These are phyloP conservation scores for Tuber magnatum DNA, from an alignment of 495 filamentous ascomycete genomes.

Conservation along the genomic window DNA sequence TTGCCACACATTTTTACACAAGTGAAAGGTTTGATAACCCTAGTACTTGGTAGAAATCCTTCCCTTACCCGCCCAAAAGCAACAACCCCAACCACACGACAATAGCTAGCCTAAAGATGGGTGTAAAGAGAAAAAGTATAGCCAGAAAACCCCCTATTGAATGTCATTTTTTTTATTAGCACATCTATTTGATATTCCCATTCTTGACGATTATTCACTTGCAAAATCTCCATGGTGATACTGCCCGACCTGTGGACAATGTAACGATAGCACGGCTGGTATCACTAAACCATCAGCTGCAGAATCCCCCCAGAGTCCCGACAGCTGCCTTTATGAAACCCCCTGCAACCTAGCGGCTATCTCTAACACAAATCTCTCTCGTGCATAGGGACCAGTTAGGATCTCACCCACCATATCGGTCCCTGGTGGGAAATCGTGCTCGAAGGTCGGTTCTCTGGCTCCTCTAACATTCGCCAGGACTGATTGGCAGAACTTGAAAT, in stretches of 20 bases:
- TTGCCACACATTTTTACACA: no score
- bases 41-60: background rate
- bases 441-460: background rate
- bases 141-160: background rate
- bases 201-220: background rate
- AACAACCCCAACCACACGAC: background rate
- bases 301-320: background rate
- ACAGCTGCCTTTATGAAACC: background rate
- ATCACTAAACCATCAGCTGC: background rate
- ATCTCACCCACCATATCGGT: slow-evolving; percentile 36
- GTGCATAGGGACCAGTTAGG: slow-evolving; percentile 24
- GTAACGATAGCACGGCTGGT: background rate
- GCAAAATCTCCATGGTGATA: background rate
- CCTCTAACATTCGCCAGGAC: slow-evolving; percentile 40
- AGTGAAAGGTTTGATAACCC: no score
- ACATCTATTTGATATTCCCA: background rate
- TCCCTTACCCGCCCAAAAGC: background rate
- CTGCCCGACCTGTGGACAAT: background rate
- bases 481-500: slow-evolving; percentile 37
- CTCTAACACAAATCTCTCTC: no score
- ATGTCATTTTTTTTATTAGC: background rate
- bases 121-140: background rate
- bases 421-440: slow-evolving; percentile 39
- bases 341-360: slow-evolving; percentile 17
- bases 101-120: background rate